These are phyloP conservation scores for Starmerella riodocensis DNA, from an alignment of 805 yeast genomes.

Conservation along the genomic window DNA sequence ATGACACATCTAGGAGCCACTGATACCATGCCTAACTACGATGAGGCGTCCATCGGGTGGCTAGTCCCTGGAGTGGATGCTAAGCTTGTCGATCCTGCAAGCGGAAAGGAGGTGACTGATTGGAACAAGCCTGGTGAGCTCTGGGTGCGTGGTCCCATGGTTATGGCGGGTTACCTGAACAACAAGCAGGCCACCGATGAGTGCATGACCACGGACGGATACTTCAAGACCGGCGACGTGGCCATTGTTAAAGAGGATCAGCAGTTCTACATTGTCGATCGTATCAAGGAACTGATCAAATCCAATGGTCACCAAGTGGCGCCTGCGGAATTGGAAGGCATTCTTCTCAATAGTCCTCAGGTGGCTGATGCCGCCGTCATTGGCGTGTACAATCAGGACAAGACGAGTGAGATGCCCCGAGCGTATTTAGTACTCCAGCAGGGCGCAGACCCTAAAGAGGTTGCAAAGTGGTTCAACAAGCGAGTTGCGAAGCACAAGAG, in stretches of 20 bases:
- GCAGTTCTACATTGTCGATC: slow-evolving; percentile 38
- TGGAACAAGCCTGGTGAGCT: slow-evolving; percentile 42
- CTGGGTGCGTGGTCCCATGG: slow-evolving; percentile 43
- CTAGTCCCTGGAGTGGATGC: slow-evolving; percentile 37
- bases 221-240: slow-evolving; percentile 51
- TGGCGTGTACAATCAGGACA: slow-evolving; percentile 58
- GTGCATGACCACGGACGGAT: slow-evolving; percentile 33
- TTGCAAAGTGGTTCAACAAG: slow-evolving; percentile 27
- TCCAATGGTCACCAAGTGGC: slow-evolving; percentile 75
- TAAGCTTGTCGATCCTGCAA: slow-evolving; percentile 31
- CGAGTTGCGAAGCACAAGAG: slow-evolving; percentile 30
- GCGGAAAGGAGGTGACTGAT: slow-evolving; percentile 35
- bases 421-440: slow-evolving; percentile 27
- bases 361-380: slow-evolving; percentile 86
- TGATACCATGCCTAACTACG: slow-evolving; percentile 30
- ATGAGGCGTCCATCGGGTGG: slow-evolving; percentile 38
- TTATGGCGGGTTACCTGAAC: slow-evolving; percentile 39
- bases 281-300: slow-evolving; percentile 59
- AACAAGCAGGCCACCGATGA: slow-evolving; percentile 38
- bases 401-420: slow-evolving; percentile 52
- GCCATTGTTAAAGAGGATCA: slow-evolving; percentile 31
- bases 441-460: slow-evolving; percentile 19
- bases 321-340: slow-evolving; percentile 87
- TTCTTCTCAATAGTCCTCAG: slow-evolving; percentile 55
- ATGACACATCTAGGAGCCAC: slow-evolving; percentile 31